These are phyloP conservation scores for Euphrasia arctica DNA, from an alignment of 305 asterid species.

Conservation along the genomic window DNA sequence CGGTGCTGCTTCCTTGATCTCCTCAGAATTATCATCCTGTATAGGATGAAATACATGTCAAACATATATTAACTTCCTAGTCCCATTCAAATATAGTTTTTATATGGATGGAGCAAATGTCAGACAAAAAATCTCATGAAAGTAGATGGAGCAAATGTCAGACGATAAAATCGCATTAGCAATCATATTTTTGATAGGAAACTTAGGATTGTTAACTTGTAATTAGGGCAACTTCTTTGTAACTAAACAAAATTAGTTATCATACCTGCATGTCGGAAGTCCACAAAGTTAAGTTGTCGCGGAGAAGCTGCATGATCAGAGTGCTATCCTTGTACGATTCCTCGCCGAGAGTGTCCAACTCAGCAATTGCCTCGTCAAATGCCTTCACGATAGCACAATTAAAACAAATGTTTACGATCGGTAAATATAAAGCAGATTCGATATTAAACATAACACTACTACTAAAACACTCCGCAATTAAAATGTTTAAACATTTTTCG, in stretches of 20 bases:
- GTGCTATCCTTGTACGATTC: slow-evolving; percentile 72
- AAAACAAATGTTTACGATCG: neutral
- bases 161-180: no score
- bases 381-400: slow-evolving; percentile 31
- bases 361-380: slow-evolving; percentile 66
- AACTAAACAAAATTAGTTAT: no score
- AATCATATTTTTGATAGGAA: no score
- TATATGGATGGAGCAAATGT: neutral
- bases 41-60: slow-evolving; percentile 11
- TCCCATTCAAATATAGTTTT: neutral
- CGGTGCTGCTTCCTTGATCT: slow-evolving; percentile 45
- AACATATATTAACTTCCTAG: slow-evolving; percentile 2
- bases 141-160: no score
- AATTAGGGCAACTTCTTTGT: no score
- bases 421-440: no score
- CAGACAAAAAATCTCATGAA: neutral
- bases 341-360: slow-evolving; percentile 61
- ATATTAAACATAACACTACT: no score
- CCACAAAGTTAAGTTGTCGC: slow-evolving; percentile 71
- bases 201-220: no score
- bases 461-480: no score
- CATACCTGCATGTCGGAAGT: slow-evolving; percentile 63
- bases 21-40: slow-evolving; percentile 49
- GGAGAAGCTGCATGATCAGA: slow-evolving; percentile 65
- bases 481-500: no score